Conservation (phyloP, 2,329 filamentous ascomycete genomes). For the Colletotrichum sp. region DNA sequence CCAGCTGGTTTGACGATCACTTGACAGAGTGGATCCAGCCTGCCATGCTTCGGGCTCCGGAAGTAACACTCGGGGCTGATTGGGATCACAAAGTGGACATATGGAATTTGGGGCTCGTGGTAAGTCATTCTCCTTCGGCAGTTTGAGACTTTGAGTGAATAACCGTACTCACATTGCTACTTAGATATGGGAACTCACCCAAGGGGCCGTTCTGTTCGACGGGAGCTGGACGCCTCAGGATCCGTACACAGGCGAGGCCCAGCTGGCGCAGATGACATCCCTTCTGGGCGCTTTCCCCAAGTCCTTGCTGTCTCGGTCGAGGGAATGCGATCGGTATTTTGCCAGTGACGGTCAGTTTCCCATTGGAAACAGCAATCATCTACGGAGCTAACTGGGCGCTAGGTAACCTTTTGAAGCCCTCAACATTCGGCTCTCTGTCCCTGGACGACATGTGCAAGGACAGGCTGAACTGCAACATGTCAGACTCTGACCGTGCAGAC, state of each 20-base stretch:
- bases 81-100: neutral
- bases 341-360: neutral
- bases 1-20: neutral
- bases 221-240: neutral
- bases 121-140: accelerated
- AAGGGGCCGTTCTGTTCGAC: neutral
- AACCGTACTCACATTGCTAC: neutral
- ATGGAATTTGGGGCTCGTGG: neutral
- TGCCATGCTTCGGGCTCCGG: neutral
- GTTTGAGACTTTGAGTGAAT: accelerated
- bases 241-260: neutral
- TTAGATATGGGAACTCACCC: neutral
- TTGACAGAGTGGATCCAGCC: neutral
- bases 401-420: neutral
- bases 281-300: neutral
- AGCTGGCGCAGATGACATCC: neutral
- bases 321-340: neutral
- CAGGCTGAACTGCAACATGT: neutral
- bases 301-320: neutral
- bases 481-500: neutral
- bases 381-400: neutral
- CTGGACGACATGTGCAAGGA: neutral
- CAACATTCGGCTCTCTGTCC: neutral
- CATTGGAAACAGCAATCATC: accelerated
- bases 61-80: neutral